Evolutionary conservation across 495 filamentous ascomycete species (phyloP).

Genomic region (Recurvomyces mirabilis): DNA sequence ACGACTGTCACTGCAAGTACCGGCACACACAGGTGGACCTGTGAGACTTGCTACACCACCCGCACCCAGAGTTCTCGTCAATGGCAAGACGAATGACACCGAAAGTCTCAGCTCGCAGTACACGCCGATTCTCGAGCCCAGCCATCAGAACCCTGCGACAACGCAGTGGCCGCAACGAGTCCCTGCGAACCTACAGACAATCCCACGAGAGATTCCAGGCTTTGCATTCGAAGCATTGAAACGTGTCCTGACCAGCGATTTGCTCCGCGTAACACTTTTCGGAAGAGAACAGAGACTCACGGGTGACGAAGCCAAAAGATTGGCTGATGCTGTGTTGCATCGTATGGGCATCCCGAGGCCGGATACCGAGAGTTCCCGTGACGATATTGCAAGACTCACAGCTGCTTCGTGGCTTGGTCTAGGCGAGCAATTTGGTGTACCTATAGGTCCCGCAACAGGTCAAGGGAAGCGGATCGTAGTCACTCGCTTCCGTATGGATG

Average conservation of each 20-base stretch:
- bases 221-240: conserved; percentile 24
- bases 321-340: conserved; percentile 27
- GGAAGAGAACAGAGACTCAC: conserved; percentile 27
- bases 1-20: conserved; percentile 65
- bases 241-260: conserved; percentile 28
- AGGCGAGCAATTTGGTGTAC: conserved; percentile 21
- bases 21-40: conserved; percentile 57
- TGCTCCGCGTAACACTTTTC: conserved; percentile 27
- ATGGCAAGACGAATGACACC: conserved; percentile 11
- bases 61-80: conserved; percentile 13
- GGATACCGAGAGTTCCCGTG: conserved; percentile 11
- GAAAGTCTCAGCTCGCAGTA: background rate
- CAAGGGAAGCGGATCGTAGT: conserved; percentile 24
- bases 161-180: background rate
- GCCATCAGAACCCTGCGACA: background rate
- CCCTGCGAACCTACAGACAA: background rate
- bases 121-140: conserved; percentile 3
- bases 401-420: conserved; percentile 29
- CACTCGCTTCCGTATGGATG: conserved; percentile 25
- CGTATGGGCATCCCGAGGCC: conserved; percentile 14
- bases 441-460: conserved; percentile 23
- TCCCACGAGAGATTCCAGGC: conserved; percentile 4
- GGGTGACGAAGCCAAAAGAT: conserved; percentile 31
- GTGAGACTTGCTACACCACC: conserved; percentile 56
- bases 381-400: conserved; percentile 24